Percentiles rank a stretch among this genome's conserved stretches.
Evolutionary conservation across 768 basidiomycete species (phyloP).

Genomic region (Suillus cothurnatus): DNA sequence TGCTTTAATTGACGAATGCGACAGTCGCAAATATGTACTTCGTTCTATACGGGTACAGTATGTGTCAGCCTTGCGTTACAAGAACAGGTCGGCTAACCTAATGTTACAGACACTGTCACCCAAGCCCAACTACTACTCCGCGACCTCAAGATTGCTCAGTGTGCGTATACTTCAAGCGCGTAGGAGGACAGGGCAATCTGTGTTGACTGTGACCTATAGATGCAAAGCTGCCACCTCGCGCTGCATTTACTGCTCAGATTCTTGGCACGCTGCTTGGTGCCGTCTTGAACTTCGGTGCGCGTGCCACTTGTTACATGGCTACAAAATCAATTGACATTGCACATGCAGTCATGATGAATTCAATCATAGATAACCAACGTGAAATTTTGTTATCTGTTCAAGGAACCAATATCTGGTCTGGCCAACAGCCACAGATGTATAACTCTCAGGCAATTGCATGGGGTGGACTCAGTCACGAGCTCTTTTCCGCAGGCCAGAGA

Average conservation of each 20-base stretch:
- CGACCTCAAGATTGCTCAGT: constrained; percentile 52
- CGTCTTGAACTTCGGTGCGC: constrained; percentile 7
- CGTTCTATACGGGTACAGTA: constrained; percentile 46
- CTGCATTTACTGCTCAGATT: constrained; percentile 66
- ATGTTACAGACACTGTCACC: constrained; percentile 41
- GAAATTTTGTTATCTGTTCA: constrained; percentile 51
- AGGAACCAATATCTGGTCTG: constrained; percentile 67
- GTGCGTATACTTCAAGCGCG: constrained; percentile 5
- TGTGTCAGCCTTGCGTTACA: constrained; percentile 13
- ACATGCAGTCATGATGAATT: constrained; percentile 59
- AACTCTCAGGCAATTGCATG: constrained; percentile 66
- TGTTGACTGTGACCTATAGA: constrained; percentile 28
- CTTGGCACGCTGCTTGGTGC: constrained; percentile 60
- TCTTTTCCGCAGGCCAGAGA: constrained; percentile 44
- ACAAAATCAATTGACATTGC: neutral
- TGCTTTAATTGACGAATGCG: neutral
- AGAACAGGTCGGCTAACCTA: neutral
- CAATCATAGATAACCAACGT: constrained; percentile 45
- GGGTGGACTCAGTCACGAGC: constrained; percentile 51
- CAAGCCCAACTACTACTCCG: constrained; percentile 46
- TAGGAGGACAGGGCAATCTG: no score
- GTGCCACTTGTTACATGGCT: constrained; percentile 32
- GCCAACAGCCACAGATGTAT: constrained; percentile 50
- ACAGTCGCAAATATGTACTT: constrained; percentile 40
- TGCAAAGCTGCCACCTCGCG: constrained; percentile 66